A percentile compares a stretch with the other conserved stretches of the same genome.
Evolutionary conservation across 192 early-diverging fungal genomes (phyloP).

Genomic region (Linnemannia exigua): DNA sequence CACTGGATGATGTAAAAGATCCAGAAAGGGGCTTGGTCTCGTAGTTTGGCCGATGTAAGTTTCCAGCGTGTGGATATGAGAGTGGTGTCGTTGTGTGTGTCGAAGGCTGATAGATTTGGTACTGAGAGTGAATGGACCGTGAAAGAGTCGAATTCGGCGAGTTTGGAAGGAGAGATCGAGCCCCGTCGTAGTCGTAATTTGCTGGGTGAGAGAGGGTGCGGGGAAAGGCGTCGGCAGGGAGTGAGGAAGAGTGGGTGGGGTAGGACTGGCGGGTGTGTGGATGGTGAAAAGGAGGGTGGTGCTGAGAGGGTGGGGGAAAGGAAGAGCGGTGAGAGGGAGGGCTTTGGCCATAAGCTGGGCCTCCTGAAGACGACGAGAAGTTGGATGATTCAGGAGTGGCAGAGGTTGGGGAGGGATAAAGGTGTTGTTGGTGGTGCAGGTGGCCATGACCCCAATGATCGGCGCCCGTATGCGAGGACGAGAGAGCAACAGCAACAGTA

Average conservation of each 20-base stretch:
- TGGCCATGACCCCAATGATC: not conserved
- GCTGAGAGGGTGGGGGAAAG: not conserved
- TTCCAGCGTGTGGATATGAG: not conserved
- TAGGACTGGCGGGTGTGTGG: not conserved
- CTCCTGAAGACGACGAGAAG: not conserved
- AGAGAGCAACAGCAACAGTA: not conserved
- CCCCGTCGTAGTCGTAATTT: conserved; percentile 10
- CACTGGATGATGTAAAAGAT: conserved; percentile 1
- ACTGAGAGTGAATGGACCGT: not conserved
- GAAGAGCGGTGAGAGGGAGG: not conserved
- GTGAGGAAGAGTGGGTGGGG: conserved; percentile 13
- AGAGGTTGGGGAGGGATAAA: not conserved
- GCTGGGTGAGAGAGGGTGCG: conserved; percentile 12
- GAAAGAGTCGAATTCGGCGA: not conserved
- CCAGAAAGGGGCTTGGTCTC: not conserved
- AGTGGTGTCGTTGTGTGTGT: not conserved
- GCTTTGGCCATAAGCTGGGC: not conserved
- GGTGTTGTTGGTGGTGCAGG: conserved; percentile 4
- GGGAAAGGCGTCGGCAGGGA: conserved; percentile 31
- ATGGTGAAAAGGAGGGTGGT: not conserved
- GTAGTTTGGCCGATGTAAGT: not conserved
- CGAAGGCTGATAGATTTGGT: conserved; percentile 1
- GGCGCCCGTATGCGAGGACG: not conserved
- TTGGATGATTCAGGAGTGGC: not conserved
- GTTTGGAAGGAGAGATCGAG: not conserved